Conservation (phyloP, 208 protist genomes). For the Trypanosoma platydactyli region DNA sequence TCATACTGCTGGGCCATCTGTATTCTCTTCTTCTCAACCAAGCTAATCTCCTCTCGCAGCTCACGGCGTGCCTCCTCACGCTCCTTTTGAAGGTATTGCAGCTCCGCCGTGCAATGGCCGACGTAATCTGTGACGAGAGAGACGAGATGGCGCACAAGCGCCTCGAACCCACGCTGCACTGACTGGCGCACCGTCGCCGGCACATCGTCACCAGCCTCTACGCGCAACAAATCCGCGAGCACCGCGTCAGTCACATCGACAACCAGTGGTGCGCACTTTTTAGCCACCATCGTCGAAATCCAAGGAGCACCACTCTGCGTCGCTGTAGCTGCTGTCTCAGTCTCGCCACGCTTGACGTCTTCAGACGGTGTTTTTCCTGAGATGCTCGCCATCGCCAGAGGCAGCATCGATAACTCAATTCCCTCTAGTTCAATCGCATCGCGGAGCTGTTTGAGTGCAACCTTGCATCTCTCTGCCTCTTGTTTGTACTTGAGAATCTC, state of each 20-base stretch:
- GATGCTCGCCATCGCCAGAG: conserved; percentile 5
- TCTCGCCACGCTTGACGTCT: background rate
- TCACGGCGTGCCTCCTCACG: conserved; percentile 13
- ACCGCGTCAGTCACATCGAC: conserved; percentile 13
- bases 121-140: conserved; percentile 13
- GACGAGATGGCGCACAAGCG: conserved; percentile 15
- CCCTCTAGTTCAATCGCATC: conserved; percentile 22
- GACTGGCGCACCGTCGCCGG: conserved; percentile 20
- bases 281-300: conserved; percentile 7
- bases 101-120: conserved; percentile 3
- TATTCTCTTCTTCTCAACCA: conserved; percentile 16
- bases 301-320: background rate
- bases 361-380: background rate
- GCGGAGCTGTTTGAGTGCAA: conserved; percentile 23
- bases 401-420: conserved; percentile 26
- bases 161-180: conserved; percentile 17
- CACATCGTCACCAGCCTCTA: conserved; percentile 35
- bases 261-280: conserved; percentile 21
- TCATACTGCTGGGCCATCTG: conserved; percentile 14
- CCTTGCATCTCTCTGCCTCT: conserved; percentile 23
- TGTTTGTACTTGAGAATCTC: conserved; percentile 31
- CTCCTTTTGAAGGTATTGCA: conserved; percentile 18
- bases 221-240: conserved; percentile 26
- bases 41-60: conserved; percentile 8
- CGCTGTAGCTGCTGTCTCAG: background rate